phyloP scores from a whole-genome alignment of 169 alveolate species.

The Babesia ovis region DNA sequence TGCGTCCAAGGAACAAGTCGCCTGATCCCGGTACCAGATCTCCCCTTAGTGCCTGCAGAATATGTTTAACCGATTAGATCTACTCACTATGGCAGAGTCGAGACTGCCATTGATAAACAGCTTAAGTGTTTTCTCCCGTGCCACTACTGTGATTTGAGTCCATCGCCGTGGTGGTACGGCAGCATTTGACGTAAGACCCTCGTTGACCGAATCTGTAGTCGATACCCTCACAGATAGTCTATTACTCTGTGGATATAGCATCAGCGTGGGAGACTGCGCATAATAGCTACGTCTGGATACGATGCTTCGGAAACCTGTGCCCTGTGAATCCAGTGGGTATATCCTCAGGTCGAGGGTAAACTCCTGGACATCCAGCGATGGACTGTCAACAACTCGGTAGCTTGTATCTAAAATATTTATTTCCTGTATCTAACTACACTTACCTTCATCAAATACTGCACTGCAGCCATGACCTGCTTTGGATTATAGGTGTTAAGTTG shows the following conservation, averaged over 20 bases:
- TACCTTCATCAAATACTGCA: constrained; percentile 36
- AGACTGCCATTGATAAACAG: constrained; percentile 61
- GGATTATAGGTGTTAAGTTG: background rate
- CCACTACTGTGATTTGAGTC: constrained; percentile 65
- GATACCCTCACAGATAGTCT: constrained; percentile 58
- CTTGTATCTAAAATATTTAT: constrained; percentile 27
- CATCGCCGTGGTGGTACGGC: constrained; percentile 54
- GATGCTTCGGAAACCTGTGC: constrained; percentile 33
- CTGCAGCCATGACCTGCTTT: constrained; percentile 68
- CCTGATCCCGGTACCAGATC: constrained; percentile 48
- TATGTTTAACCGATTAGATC: background rate
- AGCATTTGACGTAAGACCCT: constrained; percentile 65
- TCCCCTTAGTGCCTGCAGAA: constrained; percentile 31
- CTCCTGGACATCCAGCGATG: constrained; percentile 17
- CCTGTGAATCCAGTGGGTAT: constrained; percentile 34
- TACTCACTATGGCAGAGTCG: constrained; percentile 51
- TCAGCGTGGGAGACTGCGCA: constrained; percentile 52
- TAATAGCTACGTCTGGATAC: constrained; percentile 42
- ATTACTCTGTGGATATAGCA: constrained; percentile 60
- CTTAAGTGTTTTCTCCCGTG: constrained; percentile 36
- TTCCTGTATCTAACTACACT: background rate
- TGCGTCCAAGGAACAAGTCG: constrained; percentile 45
- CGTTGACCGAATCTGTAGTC: constrained; percentile 37
- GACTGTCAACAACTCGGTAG: constrained; percentile 41
- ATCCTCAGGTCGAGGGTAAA: constrained; percentile 54